Conservation (phyloP, 2,329 filamentous ascomycete genomes). For the Zymoseptoria passerinii region DNA sequence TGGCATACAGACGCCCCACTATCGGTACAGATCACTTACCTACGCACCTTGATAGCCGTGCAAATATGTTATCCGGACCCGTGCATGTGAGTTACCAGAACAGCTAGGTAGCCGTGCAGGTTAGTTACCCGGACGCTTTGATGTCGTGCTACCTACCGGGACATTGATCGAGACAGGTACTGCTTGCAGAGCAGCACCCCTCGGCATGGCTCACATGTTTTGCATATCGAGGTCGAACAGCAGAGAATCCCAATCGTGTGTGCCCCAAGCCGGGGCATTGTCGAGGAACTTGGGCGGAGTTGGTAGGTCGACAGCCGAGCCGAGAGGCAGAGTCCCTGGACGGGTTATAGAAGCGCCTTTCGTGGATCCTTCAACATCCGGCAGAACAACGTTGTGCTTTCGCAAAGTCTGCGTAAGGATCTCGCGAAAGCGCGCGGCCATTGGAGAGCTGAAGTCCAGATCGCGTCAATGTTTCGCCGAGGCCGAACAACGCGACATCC, state of each 20-base stretch:
- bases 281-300: too few relatives aligned
- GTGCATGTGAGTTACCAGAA: too few relatives aligned
- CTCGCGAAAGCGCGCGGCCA: constrained; percentile 16
- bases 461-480: neutral
- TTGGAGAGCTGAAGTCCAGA: constrained; percentile 3
- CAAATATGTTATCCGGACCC: too few relatives aligned
- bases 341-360: neutral
- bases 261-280: constrained; percentile 7
- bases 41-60: too few relatives aligned
- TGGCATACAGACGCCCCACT: too few relatives aligned
- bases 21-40: too few relatives aligned
- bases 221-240: constrained; percentile 17
- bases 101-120: neutral
- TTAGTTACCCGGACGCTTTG: neutral
- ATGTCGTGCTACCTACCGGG: neutral
- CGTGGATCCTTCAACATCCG: constrained; percentile 1
- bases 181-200: neutral
- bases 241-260: constrained; percentile 17
- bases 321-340: neutral
- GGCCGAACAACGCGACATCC: neutral
- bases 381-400: constrained; percentile 20
- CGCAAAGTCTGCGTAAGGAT: constrained; percentile 18
- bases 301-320: neutral
- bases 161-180: neutral
- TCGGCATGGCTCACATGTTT: neutral